Base-by-base conservation (phyloP, 371 early-diverging fungal species). In the Mucor piriformis region DNA sequence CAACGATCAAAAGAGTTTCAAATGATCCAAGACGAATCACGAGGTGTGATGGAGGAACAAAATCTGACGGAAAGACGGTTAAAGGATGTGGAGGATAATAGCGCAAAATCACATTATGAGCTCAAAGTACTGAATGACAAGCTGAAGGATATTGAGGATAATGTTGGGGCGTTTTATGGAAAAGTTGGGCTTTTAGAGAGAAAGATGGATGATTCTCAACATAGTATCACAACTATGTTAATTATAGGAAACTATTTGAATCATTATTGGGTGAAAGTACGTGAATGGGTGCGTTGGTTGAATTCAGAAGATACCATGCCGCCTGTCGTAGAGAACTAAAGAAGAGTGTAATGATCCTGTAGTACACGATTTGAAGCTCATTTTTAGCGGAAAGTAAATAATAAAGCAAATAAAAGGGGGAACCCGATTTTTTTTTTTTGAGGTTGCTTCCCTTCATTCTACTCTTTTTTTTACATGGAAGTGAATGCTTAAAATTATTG, bases 241-340 rank as follows among this genome's bases (percentile, higher is more conserved):
- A 76, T 81, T 34, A 62, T 81, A 48, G 76, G 76, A 21, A 81
- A 81, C 32, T 81, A 76, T 52, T 76, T 81, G 50, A 65, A 72
- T 34, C 67, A 81, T 46, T 81, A 81, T 50, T 76, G 76, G 76
- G 35, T 65, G 10, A 80, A 80, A 44, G 37, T 69, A 3, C 62
- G 50, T 6, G 40, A 70, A 12, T 77, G 72, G 72, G 12, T 68
- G 5, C 8, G 33, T 23, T 61, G 60, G 60, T 20, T 53, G 38
- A 29, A 20, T 42, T 18, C n/a, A 18, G 42, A 42, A 4, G 42
- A 42, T n/a, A n/a, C n/a, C n/a, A n/a, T n/a, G n/a, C n/a, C n/a
- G n/a, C n/a, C n/a, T n/a, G n/a, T n/a, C n/a, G n/a, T n/a, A n/a
- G n/a, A n/a, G n/a, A n/a, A n/a, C n/a, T n/a, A n/a, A n/a, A n/a